Evolutionary conservation across 805 yeast species (phyloP), one percentile per base, ranked within the genome.

Genomic region (Candida arabinofermentans): DNA sequence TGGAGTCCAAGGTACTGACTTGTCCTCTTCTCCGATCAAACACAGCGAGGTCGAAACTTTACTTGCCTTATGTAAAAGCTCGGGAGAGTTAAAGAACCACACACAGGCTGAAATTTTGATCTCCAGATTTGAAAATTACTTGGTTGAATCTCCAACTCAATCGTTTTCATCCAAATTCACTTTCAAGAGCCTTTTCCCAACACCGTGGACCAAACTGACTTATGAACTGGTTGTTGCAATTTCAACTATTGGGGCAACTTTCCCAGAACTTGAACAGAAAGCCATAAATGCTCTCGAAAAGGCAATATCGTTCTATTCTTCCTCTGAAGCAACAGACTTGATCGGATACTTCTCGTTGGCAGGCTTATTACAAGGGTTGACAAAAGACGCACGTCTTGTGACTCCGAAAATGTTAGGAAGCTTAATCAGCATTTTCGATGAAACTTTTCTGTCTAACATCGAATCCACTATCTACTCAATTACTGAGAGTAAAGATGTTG

Each of bases 61-160:
- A 44, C 49, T 74, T 34, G 84, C 87, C 0, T 59, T 83, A 22
- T 76, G 83, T 45, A 65, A 66, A 22, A 63, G 77, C 12, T 67
- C 77, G 6, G 47, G 54, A 3, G 48, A 49, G 26, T 51, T 71
- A 41, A 55, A 56, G 42, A 66, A 63, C 40, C 55, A 57, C 19
- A 53, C 48, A 5, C 75, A 74, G 33, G 81, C 76, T 4, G 53
- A 61, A 12, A 43, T 61, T 8, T 55, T 80, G 26, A 53, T 74
- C n/a, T 59, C 62, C 6, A 72, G 75, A 43, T 65, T 81, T 37
- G 58, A 68, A 6, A 47, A 56, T 13, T 78, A 78, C 49, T 61
- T 81, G 26, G 47, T 66, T 29, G 77, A 72, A 36, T 59, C 73
- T 24, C 72, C 74, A 9, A 50, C 48, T 12, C 79, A 74, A 49